Evolutionary conservation across 495 filamentous ascomycete genomes (phyloP).

Genomic region (Mytilinidion resinicola): DNA sequence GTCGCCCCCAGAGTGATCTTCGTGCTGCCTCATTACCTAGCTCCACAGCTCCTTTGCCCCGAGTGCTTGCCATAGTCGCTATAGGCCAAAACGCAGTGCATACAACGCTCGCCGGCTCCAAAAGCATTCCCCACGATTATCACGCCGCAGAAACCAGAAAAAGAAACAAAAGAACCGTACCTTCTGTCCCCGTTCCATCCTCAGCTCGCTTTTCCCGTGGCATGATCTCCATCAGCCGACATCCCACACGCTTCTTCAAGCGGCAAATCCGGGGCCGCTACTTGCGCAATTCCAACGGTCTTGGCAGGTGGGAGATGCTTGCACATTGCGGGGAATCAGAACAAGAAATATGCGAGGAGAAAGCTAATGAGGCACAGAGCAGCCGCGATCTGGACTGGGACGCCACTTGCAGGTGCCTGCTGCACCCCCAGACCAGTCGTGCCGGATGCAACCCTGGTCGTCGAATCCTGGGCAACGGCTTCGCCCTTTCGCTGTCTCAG

Average conservation of each 20-base stretch:
- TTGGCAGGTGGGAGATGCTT: constrained; percentile 11
- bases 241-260: constrained; percentile 19
- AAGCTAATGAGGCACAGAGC: constrained; percentile 82
- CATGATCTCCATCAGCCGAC: constrained; percentile 20
- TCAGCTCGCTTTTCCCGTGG: constrained; percentile 6
- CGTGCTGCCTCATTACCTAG: constrained; percentile 9
- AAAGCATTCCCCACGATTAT: constrained; percentile 9
- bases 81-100: constrained; percentile 5
- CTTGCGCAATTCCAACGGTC: constrained; percentile 14
- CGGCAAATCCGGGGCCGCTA: constrained; percentile 22
- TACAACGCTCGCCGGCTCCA: constrained; percentile 7
- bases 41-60: constrained; percentile 13
- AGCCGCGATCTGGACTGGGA: constrained; percentile 81
- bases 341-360: constrained; percentile 89
- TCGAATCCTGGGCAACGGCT: constrained; percentile 33
- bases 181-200: constrained; percentile 5
- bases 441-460: constrained; percentile 38
- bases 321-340: constrained; percentile 48
- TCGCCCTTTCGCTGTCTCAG: constrained; percentile 58
- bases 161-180: constrained; percentile 18
- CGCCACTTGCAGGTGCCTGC: constrained; percentile 58
- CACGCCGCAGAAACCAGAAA: constrained; percentile 12
- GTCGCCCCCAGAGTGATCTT: constrained; percentile 19
- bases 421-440: constrained; percentile 46
- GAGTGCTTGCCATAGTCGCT: constrained; percentile 7